Conservation (phyloP, 2,329 filamentous ascomycete species). For the Stagonosporopsis cucurbitacearum region DNA sequence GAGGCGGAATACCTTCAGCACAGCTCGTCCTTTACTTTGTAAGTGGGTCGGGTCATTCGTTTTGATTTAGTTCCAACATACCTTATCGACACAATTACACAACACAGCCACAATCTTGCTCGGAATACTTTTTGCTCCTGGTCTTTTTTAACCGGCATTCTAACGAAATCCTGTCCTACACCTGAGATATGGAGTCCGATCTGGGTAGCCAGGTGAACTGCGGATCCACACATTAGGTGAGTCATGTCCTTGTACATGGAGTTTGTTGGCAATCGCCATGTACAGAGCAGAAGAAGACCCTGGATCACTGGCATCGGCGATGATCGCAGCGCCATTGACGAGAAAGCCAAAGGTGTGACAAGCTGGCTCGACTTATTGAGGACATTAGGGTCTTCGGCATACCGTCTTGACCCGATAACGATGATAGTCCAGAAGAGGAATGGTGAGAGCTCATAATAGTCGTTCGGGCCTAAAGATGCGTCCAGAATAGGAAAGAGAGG, state of each 20-base stretch:
- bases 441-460: conserved; percentile 43
- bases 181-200: conserved; percentile 51
- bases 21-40: conserved; percentile 37
- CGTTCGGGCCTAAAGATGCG: conserved; percentile 37
- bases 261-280: conserved; percentile 51
- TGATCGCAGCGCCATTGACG: conserved; percentile 46
- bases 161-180: conserved; percentile 50
- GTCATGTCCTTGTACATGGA: conserved; percentile 52
- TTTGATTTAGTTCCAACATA: conserved; percentile 14
- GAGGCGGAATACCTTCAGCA: conserved; percentile 45
- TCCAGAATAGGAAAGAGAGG: conserved; percentile 45
- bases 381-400: conserved; percentile 46
- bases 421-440: conserved; percentile 52
- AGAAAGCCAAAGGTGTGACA: conserved; percentile 48
- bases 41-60: conserved; percentile 7
- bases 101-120: conserved; percentile 48
- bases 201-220: conserved; percentile 51
- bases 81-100: conserved; percentile 48
- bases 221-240: conserved; percentile 50
- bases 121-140: conserved; percentile 45
- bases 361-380: conserved; percentile 41
- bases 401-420: conserved; percentile 49
- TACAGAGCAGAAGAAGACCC: conserved; percentile 49
- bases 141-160: conserved; percentile 46
- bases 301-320: conserved; percentile 50